Evolutionary conservation across 345 rosid genomes (phyloP), one percentile per base, ranked within the genome.

Genomic region (Boechera divaricarpa): DNA sequence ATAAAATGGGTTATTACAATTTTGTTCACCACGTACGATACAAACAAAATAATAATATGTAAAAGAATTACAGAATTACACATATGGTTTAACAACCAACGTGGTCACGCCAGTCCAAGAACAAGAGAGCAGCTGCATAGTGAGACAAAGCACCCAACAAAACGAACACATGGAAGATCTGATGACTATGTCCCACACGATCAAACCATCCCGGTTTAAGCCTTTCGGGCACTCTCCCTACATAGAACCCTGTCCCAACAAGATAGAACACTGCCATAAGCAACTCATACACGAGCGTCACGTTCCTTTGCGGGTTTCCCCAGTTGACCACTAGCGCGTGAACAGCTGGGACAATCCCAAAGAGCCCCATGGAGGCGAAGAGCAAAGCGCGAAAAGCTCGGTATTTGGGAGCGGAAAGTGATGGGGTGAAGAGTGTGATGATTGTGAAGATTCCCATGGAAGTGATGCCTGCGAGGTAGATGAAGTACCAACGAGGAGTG

Each of bases 91-190:
- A 72, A 53, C 98, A 93, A 42, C 93, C 86, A 24, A 81, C 77
- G 42, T 32, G 85, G 55, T 86, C 87, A 51, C 94, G 91, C 88
- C 94, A 90, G 58, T 89, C 94, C 83, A 94, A 77, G 70, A 94
- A 87, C 57, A 87, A 41, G 28, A 91, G 87, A 7, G 96, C 83
- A 16, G 98, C 91, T 29, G 86, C 90, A 67, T 94, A 94, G 74
- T 94, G 98, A 45, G 98, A 94, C 86, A 91, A 77, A 11, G 97
- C 98, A 52, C 97, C 97, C 79, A 89, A 69, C 75, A 94, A 70
- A 75, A 94, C 97, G n/a, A 94, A 79, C 10, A 91, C 87, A 80
- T 91, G 98, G 52, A 94, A 94, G 24, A 94, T 87, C 75, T 94
- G 98, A 78, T 90, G 98, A 54, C 98, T 94, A 45, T 94, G 97